These are phyloP conservation scores for Entomortierella parvispora DNA, from an alignment of 192 early-diverging fungal genomes.

Conservation along the genomic window DNA sequence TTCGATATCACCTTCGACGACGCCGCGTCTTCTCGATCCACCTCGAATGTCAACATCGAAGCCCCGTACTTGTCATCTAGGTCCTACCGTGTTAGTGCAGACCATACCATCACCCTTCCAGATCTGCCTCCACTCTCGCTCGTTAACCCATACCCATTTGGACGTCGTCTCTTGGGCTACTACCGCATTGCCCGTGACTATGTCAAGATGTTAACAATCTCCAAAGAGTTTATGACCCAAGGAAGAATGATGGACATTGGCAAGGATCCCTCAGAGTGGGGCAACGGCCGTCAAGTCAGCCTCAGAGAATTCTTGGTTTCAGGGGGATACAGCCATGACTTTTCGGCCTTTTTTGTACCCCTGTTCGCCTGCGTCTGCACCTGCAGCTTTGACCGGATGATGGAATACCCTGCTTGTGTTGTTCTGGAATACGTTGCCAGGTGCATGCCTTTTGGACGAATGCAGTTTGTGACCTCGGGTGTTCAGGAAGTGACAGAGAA, in stretches of 20 bases:
- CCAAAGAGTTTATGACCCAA: constrained; percentile 51
- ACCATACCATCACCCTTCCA: constrained; percentile 49
- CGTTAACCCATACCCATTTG: constrained; percentile 48
- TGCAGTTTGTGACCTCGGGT: constrained; percentile 46
- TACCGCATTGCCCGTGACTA: constrained; percentile 50
- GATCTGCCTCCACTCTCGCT: constrained; percentile 44
- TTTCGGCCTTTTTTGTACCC: constrained; percentile 49
- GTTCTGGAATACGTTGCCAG: constrained; percentile 51
- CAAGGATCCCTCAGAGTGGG: constrained; percentile 49
- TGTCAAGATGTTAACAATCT: constrained; percentile 40
- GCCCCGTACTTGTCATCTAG: constrained; percentile 38
- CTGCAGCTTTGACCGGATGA: constrained; percentile 54
- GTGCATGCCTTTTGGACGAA: constrained; percentile 51
- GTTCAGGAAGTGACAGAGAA: constrained; percentile 42
- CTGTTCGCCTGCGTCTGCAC: constrained; percentile 55
- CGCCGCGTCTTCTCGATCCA: background rate
- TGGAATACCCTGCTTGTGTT: constrained; percentile 47
- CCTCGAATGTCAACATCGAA: constrained; percentile 25
- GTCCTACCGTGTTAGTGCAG: constrained; percentile 43
- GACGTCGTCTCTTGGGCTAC: constrained; percentile 44
- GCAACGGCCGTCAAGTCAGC: constrained; percentile 37
- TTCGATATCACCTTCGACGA: constrained; percentile 42
- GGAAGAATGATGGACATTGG: constrained; percentile 50
- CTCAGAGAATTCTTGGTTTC: constrained; percentile 37
- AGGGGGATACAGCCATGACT: constrained; percentile 46